Evolutionary conservation across 768 basidiomycete genomes (phyloP), one percentile per base, ranked within the genome.

Genomic region (Leccinum barrowsii): DNA sequence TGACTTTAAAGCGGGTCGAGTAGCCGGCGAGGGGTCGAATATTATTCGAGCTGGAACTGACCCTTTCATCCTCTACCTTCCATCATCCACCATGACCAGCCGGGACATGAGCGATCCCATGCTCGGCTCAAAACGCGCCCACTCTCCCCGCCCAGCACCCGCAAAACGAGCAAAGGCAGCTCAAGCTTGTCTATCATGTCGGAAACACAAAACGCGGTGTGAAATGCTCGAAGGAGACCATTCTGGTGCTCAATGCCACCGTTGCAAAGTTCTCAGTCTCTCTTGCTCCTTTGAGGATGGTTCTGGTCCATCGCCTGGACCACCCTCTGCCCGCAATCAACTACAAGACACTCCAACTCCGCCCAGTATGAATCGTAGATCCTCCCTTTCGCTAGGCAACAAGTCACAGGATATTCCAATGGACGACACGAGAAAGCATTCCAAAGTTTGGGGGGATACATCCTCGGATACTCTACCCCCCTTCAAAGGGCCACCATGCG

Each of bases 171-270:
- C 75, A 21, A 79, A 79, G 59, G 74, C 78, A 0, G 70, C 74
- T 7, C 77, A 79, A 59, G 80, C 80, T 2, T 81, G 80, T 60
- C 57, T 75, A 3, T 75, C 77, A 24, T 81, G 80, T 58, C 70
- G 80, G n/a, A 74, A 74, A 57, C 76, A 79, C 62, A 81, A 81
- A 55, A 80, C 78, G 44, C 76, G 80, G 10, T 81, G 80, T 63
- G 80, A 82, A 67, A 70, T 79, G 55, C 73, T 82, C n/a, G 80
- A 80, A 21, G 71, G 68, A n/a, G 64, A 68, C 56, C 67, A 72
- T 44, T 61, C 70, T 30, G 70, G 66, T 24, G 63, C 76, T 28
- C 76, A 78, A 34, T 81, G 80, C 44, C 80, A 81, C 57, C 77
- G 80, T 12, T 81, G 81, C 62, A 78, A 79, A 63, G 79, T 81